A percentile compares a stretch with the other conserved stretches of the same genome.
These are phyloP conservation scores for Cercospora citrullina DNA, from an alignment of 2,329 filamentous ascomycete species.

Conservation along the genomic window DNA sequence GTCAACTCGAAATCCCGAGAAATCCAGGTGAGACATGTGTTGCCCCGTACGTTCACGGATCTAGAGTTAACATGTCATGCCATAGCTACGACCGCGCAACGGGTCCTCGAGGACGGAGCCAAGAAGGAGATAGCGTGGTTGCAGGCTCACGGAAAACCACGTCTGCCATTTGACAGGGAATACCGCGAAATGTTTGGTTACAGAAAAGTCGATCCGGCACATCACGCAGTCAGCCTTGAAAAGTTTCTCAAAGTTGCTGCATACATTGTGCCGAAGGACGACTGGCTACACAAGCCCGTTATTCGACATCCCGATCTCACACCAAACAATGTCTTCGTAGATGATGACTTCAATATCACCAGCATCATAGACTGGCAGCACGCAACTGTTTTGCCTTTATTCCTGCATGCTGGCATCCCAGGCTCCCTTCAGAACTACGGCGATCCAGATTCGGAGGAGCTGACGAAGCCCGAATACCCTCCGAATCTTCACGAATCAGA, in stretches of 20 bases:
- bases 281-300: conserved; percentile 21
- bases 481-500: neutral
- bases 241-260: neutral
- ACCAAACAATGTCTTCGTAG: conserved; percentile 41
- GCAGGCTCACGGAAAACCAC: neutral
- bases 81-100: conserved; percentile 21
- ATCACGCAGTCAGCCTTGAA: neutral
- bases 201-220: neutral
- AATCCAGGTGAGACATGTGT: conserved; percentile 35
- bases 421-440: neutral
- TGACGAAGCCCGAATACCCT: neutral
- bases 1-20: conserved; percentile 30
- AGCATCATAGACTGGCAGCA: conserved; percentile 30
- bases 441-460: neutral
- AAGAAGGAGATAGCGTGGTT: conserved; percentile 34
- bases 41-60: no score
- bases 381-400: conserved; percentile 15
- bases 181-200: neutral
- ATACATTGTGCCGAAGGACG: neutral
- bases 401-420: conserved; percentile 10
- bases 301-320: conserved; percentile 41
- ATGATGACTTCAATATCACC: conserved; percentile 37
- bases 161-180: neutral
- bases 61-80: neutral
- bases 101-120: conserved; percentile 33